Evolutionary conservation across 2,329 filamentous ascomycete species (phyloP), one percentile per base, ranked within the genome.

Genomic region (Neoscytalidium dimidiatum): DNA sequence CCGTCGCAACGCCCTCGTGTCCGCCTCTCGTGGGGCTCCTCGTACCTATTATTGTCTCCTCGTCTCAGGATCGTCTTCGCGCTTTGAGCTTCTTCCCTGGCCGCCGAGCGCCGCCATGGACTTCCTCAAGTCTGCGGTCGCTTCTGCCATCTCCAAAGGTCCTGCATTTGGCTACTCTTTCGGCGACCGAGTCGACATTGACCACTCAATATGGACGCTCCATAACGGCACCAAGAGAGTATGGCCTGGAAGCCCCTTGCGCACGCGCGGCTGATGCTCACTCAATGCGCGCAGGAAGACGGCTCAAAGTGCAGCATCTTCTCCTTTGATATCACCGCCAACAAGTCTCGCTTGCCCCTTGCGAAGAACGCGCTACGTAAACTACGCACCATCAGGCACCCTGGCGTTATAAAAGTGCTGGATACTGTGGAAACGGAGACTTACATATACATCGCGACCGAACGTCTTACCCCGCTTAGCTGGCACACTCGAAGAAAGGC

Each of bases 391-490:
- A 81, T 99, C 72, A 88, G 95, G 71, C 95, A 99, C 78, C 95
- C 95, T 0, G 95, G 95, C 56, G 92, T 99, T 28, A 90, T 99
- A 72, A 96, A 92, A 78, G 92, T 99, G 46, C 79, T 97, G 70
- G 95, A 99, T 73, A 96, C 94, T 8, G 90, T 97, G 71, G 95
- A 99, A 91, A 97, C 94, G 73, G 95, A 99, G 69, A 87, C 91
- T 28, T 94, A 95, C 75, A 95, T 99, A 68, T 97, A 98, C 77
- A 93, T 99, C 75, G 93, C 95, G 64, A 98, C 94, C 26, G 95
- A 99, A 81, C 88, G 94, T 69, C 83, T 99, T 9, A 88, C 89
- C 13, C 95, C 95, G 3, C 81, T 99, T 61, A 87, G 89, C 70
- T 98, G 95, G 95, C 90, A 96, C 72, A 89, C 96, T 52, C 92